Evolutionary conservation across 306 rosid species (phyloP).

Genomic region (Pterocarpus santalinus): DNA sequence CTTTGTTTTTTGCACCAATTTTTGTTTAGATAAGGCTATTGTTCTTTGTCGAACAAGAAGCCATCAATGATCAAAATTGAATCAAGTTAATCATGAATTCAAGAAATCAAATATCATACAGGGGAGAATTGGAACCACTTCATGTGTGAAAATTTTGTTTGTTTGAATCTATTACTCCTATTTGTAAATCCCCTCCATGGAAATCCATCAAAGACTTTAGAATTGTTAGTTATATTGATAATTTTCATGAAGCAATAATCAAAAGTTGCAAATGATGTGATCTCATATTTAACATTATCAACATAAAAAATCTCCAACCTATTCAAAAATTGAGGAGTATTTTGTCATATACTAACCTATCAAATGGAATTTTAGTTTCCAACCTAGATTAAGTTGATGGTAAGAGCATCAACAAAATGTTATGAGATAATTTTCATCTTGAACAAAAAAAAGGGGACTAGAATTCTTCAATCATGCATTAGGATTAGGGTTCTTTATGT

Average conservation of each 20-base stretch:
- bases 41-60: neutral
- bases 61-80: neutral
- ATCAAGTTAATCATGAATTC: neutral
- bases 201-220: no score
- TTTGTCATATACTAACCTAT: neutral
- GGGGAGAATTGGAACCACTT: neutral
- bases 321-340: neutral
- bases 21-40: no score
- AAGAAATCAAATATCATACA: no score
- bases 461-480: no score
- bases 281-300: neutral
- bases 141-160: neutral
- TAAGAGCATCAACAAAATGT: neutral
- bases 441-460: no score
- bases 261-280: no score
- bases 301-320: neutral
- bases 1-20: no score
- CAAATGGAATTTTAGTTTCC: neutral
- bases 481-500: no score
- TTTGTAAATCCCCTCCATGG: neutral
- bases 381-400: neutral
- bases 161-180: neutral
- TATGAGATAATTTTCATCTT: neutral
- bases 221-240: no score
- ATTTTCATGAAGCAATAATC: no score